These are phyloP conservation scores for Venturia nashicola DNA, from an alignment of 2,329 filamentous ascomycete species.

Conservation along the genomic window DNA sequence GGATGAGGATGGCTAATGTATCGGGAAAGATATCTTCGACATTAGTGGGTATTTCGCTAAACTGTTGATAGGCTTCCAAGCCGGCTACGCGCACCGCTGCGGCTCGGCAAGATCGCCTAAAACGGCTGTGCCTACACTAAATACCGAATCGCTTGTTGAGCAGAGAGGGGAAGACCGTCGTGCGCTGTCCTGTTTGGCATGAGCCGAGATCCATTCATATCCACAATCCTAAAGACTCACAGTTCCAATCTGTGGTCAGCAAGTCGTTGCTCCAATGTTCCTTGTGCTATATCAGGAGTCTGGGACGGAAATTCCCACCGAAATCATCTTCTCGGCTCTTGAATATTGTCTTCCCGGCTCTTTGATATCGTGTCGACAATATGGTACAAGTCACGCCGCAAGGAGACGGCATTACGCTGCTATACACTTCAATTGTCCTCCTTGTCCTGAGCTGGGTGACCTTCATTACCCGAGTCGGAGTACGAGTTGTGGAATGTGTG, in stretches of 20 bases:
- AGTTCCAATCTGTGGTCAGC: background rate
- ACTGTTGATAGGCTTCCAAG: background rate
- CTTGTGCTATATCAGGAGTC: background rate
- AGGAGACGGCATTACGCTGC: background rate
- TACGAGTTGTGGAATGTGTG: background rate
- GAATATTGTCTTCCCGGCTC: background rate
- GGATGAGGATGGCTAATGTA: background rate
- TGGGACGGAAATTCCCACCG: background rate
- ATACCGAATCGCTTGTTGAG: no score
- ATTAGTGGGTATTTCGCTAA: background rate
- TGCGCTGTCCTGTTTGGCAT: background rate
- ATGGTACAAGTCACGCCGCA: conserved; percentile 9
- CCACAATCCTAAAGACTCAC: background rate
- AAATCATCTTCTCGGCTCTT: background rate
- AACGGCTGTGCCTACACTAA: no score
- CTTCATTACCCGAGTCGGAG: background rate
- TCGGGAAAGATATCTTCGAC: background rate
- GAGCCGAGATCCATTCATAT: background rate
- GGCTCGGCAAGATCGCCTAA: background rate
- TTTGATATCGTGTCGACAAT: background rate
- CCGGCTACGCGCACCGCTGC: background rate
- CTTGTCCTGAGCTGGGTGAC: background rate
- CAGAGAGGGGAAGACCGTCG: background rate
- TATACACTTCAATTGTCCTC: background rate
- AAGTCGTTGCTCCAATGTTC: background rate